Base-by-base conservation (phyloP, 768 basidiomycete genomes). In the Inosperma sp. region DNA sequence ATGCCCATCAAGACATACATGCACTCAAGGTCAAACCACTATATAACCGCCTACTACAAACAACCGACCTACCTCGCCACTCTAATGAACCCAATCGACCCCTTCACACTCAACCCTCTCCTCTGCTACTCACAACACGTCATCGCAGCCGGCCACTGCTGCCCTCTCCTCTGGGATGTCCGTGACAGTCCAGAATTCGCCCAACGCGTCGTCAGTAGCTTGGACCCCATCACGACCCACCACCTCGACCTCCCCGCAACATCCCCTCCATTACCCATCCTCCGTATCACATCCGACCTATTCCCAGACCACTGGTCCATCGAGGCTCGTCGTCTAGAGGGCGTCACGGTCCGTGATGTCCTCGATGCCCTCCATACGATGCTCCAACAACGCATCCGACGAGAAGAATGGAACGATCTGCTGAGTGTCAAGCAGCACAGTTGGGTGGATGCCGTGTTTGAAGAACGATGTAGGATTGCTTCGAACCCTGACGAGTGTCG, bases 311-410 rank as follows among this genome's bases (percentile, higher is more conserved):
- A 31, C 6, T 80, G 78, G 76, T 61, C 62, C 4, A 72, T 78
- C 25, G 54, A 67, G 8, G 69, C 67, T 7, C 56, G 61, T n/a
- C 78, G 75, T 56, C 63, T 68, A 6, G 57, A 59, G 0, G 77
- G 76, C 7, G 73, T 83, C 34, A 82, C 80, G 2, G 59, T 83
- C 48, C 62, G 61, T n/a, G 77, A 83, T 39, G 68, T 83, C 17
- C 63, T 83, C 4, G 49, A 67, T 2, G 71, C 73, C n/a, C 76
- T 82, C 37, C 67, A 74, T 60, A 41, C 54, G 10, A 65, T 67
- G 27, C 57, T 80, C 19, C 64, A 65, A 13, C 60, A 41, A 5
- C 76, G 67, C 5, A 65, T 82, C 46, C 66, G 56, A 12, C 66
- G 60, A 7, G 45, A 48, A 0, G 79, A 81, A 51, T 81, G 78